These are phyloP conservation scores for Striga asiatica DNA, from an alignment of 257 asterid species.

Conservation along the genomic window DNA sequence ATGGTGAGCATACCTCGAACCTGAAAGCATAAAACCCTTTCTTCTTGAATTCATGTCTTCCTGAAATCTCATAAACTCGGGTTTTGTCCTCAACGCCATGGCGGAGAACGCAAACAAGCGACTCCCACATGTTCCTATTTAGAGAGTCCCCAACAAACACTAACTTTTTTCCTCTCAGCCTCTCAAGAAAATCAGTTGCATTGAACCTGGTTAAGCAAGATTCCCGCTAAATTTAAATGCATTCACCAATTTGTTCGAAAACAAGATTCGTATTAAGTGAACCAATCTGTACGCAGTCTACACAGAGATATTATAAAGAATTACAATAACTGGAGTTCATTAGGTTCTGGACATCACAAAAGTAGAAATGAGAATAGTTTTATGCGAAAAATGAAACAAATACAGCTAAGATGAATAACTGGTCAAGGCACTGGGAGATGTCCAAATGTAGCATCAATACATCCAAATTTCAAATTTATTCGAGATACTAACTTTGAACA, in stretches of 20 bases:
- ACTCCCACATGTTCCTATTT: slow-evolving; percentile 97
- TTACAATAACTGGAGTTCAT: neutral
- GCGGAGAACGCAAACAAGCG: slow-evolving; percentile 84
- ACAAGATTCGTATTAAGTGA: neutral
- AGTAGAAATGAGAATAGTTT: too few relatives aligned
- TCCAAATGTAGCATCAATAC: neutral
- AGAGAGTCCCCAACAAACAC: slow-evolving; percentile 88
- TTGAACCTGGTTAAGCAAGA: slow-evolving; percentile 44
- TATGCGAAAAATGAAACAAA: too few relatives aligned
- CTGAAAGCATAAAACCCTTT: slow-evolving; percentile 80
- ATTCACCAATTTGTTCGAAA: neutral
- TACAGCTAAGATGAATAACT: too few relatives aligned
- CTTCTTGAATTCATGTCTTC: slow-evolving; percentile 81
- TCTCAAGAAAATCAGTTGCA: slow-evolving; percentile 73
- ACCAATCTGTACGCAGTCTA: neutral
- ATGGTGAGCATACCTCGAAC: slow-evolving; percentile 57
- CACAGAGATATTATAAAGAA: neutral
- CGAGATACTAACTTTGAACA: neutral
- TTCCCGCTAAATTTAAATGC: slow-evolving; percentile 5
- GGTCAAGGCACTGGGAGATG: too few relatives aligned
- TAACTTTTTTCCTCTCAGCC: slow-evolving; percentile 65
- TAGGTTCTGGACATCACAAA: neutral
- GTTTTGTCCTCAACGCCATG: slow-evolving; percentile 54
- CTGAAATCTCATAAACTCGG: slow-evolving; percentile 77
- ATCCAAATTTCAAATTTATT: neutral